Percentiles rank a stretch among this genome's conserved stretches.
These are phyloP conservation scores for Lagenidium giganteum DNA, from an alignment of 352 stramenopile genomes.

Conservation along the genomic window DNA sequence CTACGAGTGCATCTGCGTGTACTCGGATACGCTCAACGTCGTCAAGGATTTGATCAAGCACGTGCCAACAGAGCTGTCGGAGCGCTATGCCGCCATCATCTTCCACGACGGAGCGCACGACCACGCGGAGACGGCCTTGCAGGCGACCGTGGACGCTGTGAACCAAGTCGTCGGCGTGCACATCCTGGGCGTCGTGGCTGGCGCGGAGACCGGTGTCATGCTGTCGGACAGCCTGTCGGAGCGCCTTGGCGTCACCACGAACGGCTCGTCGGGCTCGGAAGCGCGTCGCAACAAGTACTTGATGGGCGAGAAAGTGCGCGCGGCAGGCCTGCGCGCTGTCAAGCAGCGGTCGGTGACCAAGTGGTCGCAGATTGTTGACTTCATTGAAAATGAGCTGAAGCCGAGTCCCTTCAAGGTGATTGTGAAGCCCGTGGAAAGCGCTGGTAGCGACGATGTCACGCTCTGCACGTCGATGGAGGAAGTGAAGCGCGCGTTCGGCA, in stretches of 20 bases:
- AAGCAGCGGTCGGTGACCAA: constrained; percentile 67
- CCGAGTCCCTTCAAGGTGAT: constrained; percentile 67
- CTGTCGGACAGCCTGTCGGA: constrained; percentile 89
- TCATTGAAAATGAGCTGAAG: constrained; percentile 67
- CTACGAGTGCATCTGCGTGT: constrained; percentile 75
- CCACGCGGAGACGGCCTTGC: constrained; percentile 19
- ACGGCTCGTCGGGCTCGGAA: constrained; percentile 73
- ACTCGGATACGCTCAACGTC: constrained; percentile 74
- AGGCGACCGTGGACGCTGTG: constrained; percentile 34
- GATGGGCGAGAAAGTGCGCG: constrained; percentile 83
- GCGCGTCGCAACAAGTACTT: constrained; percentile 89
- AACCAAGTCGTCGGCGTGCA: constrained; percentile 28
- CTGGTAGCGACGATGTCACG: constrained; percentile 92
- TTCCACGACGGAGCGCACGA: constrained; percentile 61
- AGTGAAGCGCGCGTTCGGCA: constrained; percentile 87
- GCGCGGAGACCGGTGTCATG: constrained; percentile 92
- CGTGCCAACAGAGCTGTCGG: constrained; percentile 38
- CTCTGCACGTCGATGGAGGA: constrained; percentile 89
- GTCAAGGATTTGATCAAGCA: constrained; percentile 71
- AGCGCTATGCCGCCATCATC: constrained; percentile 55
- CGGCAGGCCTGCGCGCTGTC: constrained; percentile 68
- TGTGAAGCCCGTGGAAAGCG: constrained; percentile 93
- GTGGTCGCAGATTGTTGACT: constrained; percentile 75
- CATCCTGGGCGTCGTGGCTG: constrained; percentile 83
- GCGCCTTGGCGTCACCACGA: constrained; percentile 81